Evolutionary conservation across 352 stramenopile species (phyloP).

Genomic region (Phytopythium mirpurense): DNA sequence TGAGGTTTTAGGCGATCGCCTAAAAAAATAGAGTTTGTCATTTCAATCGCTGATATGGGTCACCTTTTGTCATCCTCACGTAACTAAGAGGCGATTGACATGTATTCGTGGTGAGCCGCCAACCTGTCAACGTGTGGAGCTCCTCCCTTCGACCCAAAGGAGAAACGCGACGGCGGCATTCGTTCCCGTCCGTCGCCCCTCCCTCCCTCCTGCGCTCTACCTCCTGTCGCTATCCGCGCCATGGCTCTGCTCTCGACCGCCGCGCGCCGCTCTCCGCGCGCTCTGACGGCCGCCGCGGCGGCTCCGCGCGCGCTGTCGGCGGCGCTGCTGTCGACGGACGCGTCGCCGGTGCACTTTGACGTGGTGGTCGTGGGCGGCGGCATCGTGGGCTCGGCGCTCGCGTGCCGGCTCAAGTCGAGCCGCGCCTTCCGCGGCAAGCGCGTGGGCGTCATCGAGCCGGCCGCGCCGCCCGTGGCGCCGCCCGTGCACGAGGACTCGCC

Average conservation of each 20-base stretch:
- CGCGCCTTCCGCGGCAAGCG: constrained; percentile 76
- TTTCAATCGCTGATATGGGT: no score
- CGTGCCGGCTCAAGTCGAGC: constrained; percentile 75
- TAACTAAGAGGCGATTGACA: no score
- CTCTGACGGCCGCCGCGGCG: constrained; percentile 21
- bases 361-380: constrained; percentile 81
- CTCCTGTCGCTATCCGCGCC: not conserved
- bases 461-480: constrained; percentile 24
- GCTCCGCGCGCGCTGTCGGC: constrained; percentile 15
- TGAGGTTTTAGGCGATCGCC: no score
- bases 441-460: constrained; percentile 71
- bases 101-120: no score
- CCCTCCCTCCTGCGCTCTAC: not conserved
- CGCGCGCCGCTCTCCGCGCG: constrained; percentile 13
- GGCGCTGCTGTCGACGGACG: constrained; percentile 16
- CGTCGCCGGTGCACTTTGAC: constrained; percentile 76
- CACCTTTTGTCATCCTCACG: no score
- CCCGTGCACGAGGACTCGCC: constrained; percentile 58
- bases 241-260: constrained; percentile 6
- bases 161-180: constrained; percentile 6
- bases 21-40: no score
- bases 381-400: constrained; percentile 76
- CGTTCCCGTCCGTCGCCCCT: not conserved
- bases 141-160: not conserved
- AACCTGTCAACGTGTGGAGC: constrained; percentile 2